A percentile compares a stretch with the other conserved stretches of the same genome.
These are phyloP conservation scores for Colletotrichum ledebouriae DNA, from an alignment of 2,329 filamentous ascomycete genomes.

Conservation along the genomic window DNA sequence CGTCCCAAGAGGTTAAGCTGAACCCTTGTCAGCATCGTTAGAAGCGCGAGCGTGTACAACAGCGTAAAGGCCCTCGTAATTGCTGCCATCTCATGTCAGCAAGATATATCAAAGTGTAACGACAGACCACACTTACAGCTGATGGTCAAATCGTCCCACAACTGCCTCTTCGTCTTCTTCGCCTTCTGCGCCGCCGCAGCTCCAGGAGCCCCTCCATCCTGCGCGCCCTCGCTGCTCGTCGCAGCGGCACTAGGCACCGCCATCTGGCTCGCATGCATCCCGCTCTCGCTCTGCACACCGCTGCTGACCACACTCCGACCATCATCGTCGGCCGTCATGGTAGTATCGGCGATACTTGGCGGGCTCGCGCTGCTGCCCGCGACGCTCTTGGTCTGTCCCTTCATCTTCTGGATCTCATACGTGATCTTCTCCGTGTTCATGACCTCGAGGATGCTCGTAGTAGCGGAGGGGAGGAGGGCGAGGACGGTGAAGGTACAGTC, in stretches of 20 bases:
- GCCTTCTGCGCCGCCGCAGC: conserved; percentile 60
- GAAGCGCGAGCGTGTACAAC: conserved; percentile 88
- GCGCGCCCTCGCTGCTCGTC: conserved; percentile 47
- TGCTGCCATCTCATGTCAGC: conserved; percentile 63
- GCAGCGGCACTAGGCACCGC: conserved; percentile 67
- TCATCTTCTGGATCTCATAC: conserved; percentile 94
- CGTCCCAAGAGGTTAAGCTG: conserved; percentile 97
- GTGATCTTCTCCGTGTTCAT: conserved; percentile 94
- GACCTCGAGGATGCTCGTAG: conserved; percentile 87
- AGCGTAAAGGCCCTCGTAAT: conserved; percentile 92
- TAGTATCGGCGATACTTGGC: conserved; percentile 75
- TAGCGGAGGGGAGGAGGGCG: conserved; percentile 92
- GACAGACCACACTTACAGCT: conserved; percentile 73
- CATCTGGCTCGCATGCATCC: conserved; percentile 85
- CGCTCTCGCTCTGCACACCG: conserved; percentile 85
- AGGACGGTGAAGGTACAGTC: conserved; percentile 98
- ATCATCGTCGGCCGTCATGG: conserved; percentile 82
- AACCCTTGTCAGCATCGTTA: conserved; percentile 92
- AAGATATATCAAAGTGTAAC: neutral
- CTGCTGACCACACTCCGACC: conserved; percentile 73
- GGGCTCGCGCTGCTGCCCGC: conserved; percentile 65
- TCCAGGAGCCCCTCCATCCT: conserved; percentile 39
- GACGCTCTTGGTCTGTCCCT: conserved; percentile 67
- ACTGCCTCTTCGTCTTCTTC: conserved; percentile 86
- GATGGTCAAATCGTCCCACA: conserved; percentile 98